phyloP scores from a whole-genome alignment of 2,329 filamentous ascomycete genomes.

The Pseudogymnoascus sp. region DNA sequence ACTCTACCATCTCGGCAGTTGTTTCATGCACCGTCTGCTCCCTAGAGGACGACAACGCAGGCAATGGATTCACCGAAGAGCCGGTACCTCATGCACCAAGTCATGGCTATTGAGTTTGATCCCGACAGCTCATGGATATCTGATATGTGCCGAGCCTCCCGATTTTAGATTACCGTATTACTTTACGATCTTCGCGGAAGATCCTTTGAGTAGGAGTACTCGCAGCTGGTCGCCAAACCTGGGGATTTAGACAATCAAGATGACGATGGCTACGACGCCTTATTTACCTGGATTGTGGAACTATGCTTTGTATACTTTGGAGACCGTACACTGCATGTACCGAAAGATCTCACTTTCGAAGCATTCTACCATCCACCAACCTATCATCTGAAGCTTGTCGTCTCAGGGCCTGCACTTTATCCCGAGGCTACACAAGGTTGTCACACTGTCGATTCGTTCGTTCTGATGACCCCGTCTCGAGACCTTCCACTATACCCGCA shows the following conservation, averaged over 20 bases:
- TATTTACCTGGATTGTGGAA: constrained; percentile 15
- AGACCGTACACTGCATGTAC: constrained; percentile 12
- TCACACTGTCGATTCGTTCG: constrained; percentile 14
- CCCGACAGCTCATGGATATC: constrained; percentile 12
- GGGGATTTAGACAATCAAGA: constrained; percentile 11
- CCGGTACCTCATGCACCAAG: constrained; percentile 6
- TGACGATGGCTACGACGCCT: constrained; percentile 15
- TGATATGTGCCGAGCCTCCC: constrained; percentile 12
- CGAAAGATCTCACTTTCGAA: constrained; percentile 14
- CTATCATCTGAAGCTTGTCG: constrained; percentile 15
- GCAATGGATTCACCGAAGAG: constrained; percentile 11
- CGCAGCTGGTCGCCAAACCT: constrained; percentile 12
- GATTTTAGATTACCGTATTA: constrained; percentile 13
- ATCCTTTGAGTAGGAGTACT: constrained; percentile 13
- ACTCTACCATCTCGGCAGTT: background rate
- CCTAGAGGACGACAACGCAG: background rate
- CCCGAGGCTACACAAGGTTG: constrained; percentile 13
- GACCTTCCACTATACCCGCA: constrained; percentile 11
- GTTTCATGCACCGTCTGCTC: background rate
- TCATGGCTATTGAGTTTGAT: constrained; percentile 12
- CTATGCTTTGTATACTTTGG: constrained; percentile 16
- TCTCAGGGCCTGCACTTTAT: constrained; percentile 11
- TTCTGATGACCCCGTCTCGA: constrained; percentile 14
- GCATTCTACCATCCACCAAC: constrained; percentile 14
- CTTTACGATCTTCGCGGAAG: constrained; percentile 11